Percentiles rank a stretch among this genome's conserved stretches.
Evolutionary conservation across 2,329 filamentous ascomycete species (phyloP).

Genomic region (Cladophialophora yegresii): DNA sequence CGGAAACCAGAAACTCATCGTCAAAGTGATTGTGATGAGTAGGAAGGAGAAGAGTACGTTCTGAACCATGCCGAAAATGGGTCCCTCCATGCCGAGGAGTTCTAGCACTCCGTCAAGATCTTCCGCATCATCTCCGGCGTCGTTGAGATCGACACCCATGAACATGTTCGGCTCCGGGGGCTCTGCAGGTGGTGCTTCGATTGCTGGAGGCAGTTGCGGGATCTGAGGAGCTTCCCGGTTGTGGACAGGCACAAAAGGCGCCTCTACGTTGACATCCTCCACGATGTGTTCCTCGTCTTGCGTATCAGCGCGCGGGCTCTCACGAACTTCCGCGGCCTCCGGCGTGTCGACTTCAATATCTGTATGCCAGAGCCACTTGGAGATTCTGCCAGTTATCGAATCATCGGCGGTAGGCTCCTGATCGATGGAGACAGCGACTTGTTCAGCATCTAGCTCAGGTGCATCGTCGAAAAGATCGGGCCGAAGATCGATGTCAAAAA

Average conservation of each 20-base stretch:
- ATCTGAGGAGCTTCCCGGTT: slow-evolving; percentile 33
- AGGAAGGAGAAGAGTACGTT: slow-evolving; percentile 94
- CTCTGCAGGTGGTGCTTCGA: slow-evolving; percentile 11
- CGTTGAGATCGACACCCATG: slow-evolving; percentile 67
- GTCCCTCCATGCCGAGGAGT: slow-evolving; percentile 92
- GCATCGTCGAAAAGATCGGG: not conserved
- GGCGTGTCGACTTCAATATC: slow-evolving; percentile 40
- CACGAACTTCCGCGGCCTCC: slow-evolving; percentile 49
- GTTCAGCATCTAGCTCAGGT: not conserved
- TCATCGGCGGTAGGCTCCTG: not conserved
- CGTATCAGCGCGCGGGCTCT: slow-evolving; percentile 20
- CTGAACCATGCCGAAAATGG: slow-evolving; percentile 83
- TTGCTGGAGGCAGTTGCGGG: slow-evolving; percentile 12
- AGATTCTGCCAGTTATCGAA: slow-evolving; percentile 36
- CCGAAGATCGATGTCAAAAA: not conserved
- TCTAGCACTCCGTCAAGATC: slow-evolving; percentile 96
- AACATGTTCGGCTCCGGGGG: slow-evolving; percentile 61
- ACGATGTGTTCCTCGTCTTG: slow-evolving; percentile 62
- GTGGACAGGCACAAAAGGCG: slow-evolving; percentile 60
- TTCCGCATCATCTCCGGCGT: slow-evolving; percentile 70
- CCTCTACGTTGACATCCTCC: slow-evolving; percentile 61
- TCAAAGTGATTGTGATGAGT: slow-evolving; percentile 82
- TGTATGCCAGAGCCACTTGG: slow-evolving; percentile 52
- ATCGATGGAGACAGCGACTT: not conserved
- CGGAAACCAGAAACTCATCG: slow-evolving; percentile 82